These are phyloP conservation scores for Bimuria novae-zelandiae DNA, from an alignment of 2,329 filamentous ascomycete species.

Conservation along the genomic window DNA sequence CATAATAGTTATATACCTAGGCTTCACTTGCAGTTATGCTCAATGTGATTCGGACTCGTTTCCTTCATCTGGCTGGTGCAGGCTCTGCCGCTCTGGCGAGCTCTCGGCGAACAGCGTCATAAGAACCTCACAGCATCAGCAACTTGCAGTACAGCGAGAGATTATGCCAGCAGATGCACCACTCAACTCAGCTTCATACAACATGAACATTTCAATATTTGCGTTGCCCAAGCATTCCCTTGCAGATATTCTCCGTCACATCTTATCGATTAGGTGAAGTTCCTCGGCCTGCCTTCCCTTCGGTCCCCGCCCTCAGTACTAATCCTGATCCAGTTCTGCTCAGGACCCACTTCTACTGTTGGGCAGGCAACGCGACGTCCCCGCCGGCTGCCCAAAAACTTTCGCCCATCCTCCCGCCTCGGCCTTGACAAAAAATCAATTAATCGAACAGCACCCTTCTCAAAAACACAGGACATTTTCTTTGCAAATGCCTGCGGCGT, in stretches of 20 bases:
- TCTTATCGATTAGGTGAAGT: neutral
- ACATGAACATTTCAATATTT: too few relatives aligned
- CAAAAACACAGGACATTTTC: neutral
- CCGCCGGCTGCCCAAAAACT: too few relatives aligned
- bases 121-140: too few relatives aligned
- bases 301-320: neutral
- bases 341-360: neutral
- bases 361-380: neutral
- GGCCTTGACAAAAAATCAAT: too few relatives aligned
- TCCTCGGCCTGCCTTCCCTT: neutral
- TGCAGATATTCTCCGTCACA: too few relatives aligned
- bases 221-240: too few relatives aligned
- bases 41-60: neutral
- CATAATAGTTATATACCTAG: slow-evolving; percentile 12
- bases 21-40: neutral
- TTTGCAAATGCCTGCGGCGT: too few relatives aligned
- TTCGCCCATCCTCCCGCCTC: too few relatives aligned
- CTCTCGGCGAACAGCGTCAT: neutral
- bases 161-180: too few relatives aligned
- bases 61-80: neutral
- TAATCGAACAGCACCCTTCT: neutral
- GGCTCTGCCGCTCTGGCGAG: neutral
- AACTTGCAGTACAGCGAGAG: too few relatives aligned
- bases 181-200: too few relatives aligned
- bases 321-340: neutral